Conservation (phyloP, 345 rosid genomes). For the Punica granatum region DNA sequence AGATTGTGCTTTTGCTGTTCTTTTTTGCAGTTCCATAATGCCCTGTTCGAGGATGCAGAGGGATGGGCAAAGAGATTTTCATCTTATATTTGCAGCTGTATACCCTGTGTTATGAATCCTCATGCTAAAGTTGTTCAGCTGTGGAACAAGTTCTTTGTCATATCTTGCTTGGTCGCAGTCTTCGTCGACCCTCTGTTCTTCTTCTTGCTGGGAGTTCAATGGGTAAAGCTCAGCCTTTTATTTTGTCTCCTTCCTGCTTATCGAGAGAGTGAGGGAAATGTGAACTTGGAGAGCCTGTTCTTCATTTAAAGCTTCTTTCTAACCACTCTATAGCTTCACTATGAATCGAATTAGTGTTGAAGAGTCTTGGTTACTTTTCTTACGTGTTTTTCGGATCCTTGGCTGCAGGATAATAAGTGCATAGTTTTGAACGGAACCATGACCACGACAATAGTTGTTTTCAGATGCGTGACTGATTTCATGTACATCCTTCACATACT, state of each 20-base stretch:
- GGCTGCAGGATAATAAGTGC: conserved; percentile 50
- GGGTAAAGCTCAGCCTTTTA: conserved; percentile 28
- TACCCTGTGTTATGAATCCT: conserved; percentile 78
- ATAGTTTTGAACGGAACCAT: conserved; percentile 38
- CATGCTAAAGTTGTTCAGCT: conserved; percentile 50
- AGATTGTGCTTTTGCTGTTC: neutral
- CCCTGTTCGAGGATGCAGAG: conserved; percentile 76
- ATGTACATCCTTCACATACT: conserved; percentile 60
- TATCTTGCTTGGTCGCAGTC: conserved; percentile 66
- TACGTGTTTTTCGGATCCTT: conserved; percentile 7
- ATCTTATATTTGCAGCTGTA: conserved; percentile 22
- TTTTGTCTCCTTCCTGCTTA: neutral
- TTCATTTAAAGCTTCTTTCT: too few species aligned
- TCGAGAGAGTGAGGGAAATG: too few species aligned
- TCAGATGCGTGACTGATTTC: conserved; percentile 59
- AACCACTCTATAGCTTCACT: too few species aligned
- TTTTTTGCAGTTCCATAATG: conserved; percentile 51
- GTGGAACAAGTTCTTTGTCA: conserved; percentile 65
- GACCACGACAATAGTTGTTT: conserved; percentile 36
- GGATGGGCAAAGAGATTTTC: conserved; percentile 63
- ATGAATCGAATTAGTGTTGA: too few species aligned
- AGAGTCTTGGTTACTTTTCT: conserved; percentile 2
- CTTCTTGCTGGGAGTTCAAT: conserved; percentile 45
- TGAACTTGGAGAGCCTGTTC: too few species aligned
- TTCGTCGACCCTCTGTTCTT: conserved; percentile 80